phyloP scores from a whole-genome alignment of 139 green algal genomes.

The Chlamydomonas incerta region DNA sequence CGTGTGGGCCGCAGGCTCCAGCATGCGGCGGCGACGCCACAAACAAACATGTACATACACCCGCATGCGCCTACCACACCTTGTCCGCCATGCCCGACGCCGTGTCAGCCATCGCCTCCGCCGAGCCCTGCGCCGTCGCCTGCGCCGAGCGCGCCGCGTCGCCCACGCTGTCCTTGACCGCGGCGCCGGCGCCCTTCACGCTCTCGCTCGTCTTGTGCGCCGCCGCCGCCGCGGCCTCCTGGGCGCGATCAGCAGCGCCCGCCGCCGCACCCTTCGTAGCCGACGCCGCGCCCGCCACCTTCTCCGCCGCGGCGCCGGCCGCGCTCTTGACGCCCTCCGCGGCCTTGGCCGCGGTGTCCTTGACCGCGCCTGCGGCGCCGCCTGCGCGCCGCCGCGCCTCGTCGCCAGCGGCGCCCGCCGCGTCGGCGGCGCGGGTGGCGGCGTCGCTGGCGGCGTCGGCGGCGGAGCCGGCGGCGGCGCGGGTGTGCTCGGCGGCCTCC shows the following conservation, averaged over 20 bases:
- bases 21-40: too few species aligned
- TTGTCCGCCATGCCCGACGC: not conserved
- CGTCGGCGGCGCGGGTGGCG: not conserved
- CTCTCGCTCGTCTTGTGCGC: not conserved
- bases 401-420: not conserved
- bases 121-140: constrained; percentile 7
- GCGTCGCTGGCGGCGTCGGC: not conserved
- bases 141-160: not conserved
- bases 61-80: not conserved
- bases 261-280: not conserved
- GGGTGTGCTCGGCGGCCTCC: not conserved
- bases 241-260: not conserved
- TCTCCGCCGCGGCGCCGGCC: not conserved
- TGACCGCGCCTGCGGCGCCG: not conserved
- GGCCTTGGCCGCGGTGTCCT: not conserved
- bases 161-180: not conserved
- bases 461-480: not conserved
- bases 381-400: not conserved
- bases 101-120: not conserved
- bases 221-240: not conserved
- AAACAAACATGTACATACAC: not conserved
- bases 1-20: not conserved
- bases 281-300: not conserved
- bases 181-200: not conserved
- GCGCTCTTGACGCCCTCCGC: not conserved